Conservation (phyloP, 2,329 filamentous ascomycete species). For the Botrytis elliptica region DNA sequence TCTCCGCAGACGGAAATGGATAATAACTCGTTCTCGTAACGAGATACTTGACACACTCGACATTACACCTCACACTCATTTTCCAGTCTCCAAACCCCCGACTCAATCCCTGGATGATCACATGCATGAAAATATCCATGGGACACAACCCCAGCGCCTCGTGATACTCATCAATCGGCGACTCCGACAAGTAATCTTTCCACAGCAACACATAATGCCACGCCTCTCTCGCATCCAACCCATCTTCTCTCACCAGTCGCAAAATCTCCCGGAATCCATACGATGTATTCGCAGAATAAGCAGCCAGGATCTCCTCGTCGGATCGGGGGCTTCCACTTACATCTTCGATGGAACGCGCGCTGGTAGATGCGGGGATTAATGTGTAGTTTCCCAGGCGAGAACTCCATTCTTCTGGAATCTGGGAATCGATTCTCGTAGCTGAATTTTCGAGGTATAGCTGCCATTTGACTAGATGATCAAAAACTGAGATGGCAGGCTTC, state of each 20-base stretch:
- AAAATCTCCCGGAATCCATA: not conserved
- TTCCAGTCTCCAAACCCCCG: not conserved
- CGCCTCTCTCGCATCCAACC: not conserved
- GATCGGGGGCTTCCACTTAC: not conserved
- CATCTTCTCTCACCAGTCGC: not conserved
- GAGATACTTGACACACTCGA: not conserved
- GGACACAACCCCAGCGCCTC: not conserved
- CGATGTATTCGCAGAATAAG: not conserved
- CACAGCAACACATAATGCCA: not conserved
- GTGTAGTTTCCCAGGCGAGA: not conserved
- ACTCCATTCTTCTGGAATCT: accelerated
- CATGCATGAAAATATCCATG: not conserved
- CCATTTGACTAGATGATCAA: not conserved
- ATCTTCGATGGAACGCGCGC: not conserved
- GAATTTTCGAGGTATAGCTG: not conserved
- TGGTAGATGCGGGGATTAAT: accelerated
- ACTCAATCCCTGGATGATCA: not conserved
- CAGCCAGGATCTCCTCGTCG: not conserved
- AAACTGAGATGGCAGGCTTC: not conserved
- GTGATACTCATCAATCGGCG: not conserved
- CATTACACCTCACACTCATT: not conserved
- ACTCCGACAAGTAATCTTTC: not conserved
- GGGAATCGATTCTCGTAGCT: not conserved
- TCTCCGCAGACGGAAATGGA: not conserved
- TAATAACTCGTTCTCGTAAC: not conserved